Evolutionary conservation across 2,329 filamentous ascomycete genomes (phyloP).

Genomic region (Colletotrichum karsti): DNA sequence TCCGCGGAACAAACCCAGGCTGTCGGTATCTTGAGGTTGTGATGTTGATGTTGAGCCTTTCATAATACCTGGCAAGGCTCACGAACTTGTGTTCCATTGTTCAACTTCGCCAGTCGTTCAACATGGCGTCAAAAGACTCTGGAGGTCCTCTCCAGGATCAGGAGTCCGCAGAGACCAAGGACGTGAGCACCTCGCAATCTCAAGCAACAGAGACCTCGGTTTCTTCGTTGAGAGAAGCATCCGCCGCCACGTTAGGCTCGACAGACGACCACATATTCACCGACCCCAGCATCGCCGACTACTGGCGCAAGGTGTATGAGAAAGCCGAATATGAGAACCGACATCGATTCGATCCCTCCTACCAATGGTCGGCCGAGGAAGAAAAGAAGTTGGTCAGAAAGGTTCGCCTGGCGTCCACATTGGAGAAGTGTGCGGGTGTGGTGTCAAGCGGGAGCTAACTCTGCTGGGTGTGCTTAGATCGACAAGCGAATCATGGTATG

Average conservation of each 20-base stretch:
- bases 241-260: conserved; percentile 37
- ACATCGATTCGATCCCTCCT: conserved; percentile 65
- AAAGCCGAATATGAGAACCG: conserved; percentile 66
- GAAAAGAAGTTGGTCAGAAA: conserved; percentile 55
- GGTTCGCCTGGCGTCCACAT: conserved; percentile 35
- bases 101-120: not conserved
- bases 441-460: conserved; percentile 22
- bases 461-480: conserved; percentile 43
- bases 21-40: not conserved
- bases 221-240: conserved; percentile 13
- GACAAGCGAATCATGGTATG: conserved; percentile 49
- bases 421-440: too few species aligned
- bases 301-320: conserved; percentile 63
- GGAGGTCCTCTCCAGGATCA: conserved; percentile 17
- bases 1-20: conserved; percentile 8
- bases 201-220: conserved; percentile 16
- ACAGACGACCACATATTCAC: conserved; percentile 53
- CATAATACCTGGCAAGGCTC: not conserved
- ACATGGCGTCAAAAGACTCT: not conserved
- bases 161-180: conserved; percentile 8
- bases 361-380: conserved; percentile 54
- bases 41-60: not conserved
- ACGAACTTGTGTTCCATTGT: not conserved
- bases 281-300: conserved; percentile 59
- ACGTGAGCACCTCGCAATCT: not conserved